These are phyloP conservation scores for Ophiostoma pallidulum DNA, from an alignment of 2,329 filamentous ascomycete genomes.

Conservation along the genomic window DNA sequence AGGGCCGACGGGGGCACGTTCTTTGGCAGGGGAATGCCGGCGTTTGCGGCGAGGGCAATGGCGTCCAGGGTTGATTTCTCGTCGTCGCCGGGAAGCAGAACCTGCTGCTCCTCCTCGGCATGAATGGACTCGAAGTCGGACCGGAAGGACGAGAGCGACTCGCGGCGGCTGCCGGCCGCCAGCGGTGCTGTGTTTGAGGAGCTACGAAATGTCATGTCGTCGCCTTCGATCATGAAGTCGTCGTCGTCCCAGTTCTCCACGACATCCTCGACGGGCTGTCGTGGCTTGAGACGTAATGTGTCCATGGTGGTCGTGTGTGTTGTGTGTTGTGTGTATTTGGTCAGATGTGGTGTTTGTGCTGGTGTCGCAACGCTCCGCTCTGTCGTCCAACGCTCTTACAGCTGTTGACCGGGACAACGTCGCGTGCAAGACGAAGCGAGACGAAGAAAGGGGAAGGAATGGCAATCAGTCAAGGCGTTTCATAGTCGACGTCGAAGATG, in stretches of 20 bases:
- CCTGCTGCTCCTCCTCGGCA: constrained; percentile 80
- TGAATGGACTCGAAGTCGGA: constrained; percentile 70
- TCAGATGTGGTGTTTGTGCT: background rate
- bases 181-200: constrained; percentile 34
- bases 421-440: constrained; percentile 12
- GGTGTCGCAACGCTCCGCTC: constrained; percentile 4
- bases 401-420: constrained; percentile 11
- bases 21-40: constrained; percentile 81
- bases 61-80: constrained; percentile 76
- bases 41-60: constrained; percentile 76
- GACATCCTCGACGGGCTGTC: constrained; percentile 46
- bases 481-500: constrained; percentile 22
- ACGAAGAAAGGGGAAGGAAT: background rate
- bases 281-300: constrained; percentile 42
- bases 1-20: constrained; percentile 84
- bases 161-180: constrained; percentile 47
- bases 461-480: constrained; percentile 23
- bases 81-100: constrained; percentile 76
- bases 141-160: constrained; percentile 74
- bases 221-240: constrained; percentile 60
- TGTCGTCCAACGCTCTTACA: constrained; percentile 7
- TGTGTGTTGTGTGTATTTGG: constrained; percentile 6
- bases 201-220: constrained; percentile 52
- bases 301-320: constrained; percentile 37
- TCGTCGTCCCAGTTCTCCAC: constrained; percentile 77